Base-by-base conservation (phyloP, 345 rosid species). In the sweet orange (Citrus sinensis) region DNA sequence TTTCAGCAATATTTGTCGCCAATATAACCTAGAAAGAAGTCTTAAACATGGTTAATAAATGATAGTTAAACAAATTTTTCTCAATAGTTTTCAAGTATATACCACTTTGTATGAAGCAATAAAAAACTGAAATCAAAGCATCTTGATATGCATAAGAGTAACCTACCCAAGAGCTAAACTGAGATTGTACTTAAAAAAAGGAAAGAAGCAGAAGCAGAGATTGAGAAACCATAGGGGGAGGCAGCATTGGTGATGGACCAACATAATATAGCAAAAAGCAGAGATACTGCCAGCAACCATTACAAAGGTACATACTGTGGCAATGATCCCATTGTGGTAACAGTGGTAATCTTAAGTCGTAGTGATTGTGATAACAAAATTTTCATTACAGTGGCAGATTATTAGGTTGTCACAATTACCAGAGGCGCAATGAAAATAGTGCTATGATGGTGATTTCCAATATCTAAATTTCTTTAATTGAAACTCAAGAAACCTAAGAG, bases 1-100 rank as follows among this genome's bases (percentile, higher is more conserved):
- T 95, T 90, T 95, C 99, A 0, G 99, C 98, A 81, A 95, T 92
- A 87, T 93, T 95, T 71, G 98, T 93, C n/a, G 96, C 92, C 90
- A 95, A 79, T 76, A 95, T 87, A 73, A 93, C 98, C 97, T 95
- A 77, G 55, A 74, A 11, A 81, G 25, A 13, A 55, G 37, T 70
- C 62, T 64, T 68, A 19, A 67, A 76, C 51, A 76, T 29, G 67
- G 64, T 59, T 61, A 77, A 25, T 22, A 34, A 71, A 79, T 68
- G 39, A 59, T 35, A 40, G 24, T 20, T 8, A 17, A 25, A 71
- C 39, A 54, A 19, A 72, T 8, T 37, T 73, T 22, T 37, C 35
- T 37, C 2, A 35, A 0, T 60, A 62, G 4, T 58, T 58, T 51
- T 35, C 30, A 59, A 34, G 66, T 58, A 58, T 49, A 35, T 35